phyloP scores from a whole-genome alignment of 768 basidiomycete genomes.

The Myochromella boudieri region DNA sequence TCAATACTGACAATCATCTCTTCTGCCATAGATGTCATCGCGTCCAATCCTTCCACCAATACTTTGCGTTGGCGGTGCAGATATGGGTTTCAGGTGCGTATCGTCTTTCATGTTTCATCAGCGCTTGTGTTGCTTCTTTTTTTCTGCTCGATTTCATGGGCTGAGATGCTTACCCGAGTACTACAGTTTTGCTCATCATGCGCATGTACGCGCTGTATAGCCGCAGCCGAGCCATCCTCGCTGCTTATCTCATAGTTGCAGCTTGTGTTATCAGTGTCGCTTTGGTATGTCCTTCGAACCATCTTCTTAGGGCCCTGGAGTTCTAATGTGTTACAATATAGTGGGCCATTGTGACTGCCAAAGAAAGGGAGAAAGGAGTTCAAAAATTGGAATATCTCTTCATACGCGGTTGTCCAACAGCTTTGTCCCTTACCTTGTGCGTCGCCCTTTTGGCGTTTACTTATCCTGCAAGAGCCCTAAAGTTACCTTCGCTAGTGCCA shows the following conservation, averaged over 20 bases:
- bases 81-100: conserved; percentile 14
- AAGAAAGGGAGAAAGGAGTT: conserved; percentile 6
- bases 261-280: conserved; percentile 24
- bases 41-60: conserved; percentile 17
- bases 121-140: background rate
- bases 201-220: conserved; percentile 44
- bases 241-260: conserved; percentile 24
- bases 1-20: conserved; percentile 1
- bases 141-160: background rate
- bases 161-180: no score
- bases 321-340: conserved; percentile 9
- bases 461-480: no score
- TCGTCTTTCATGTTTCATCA: background rate
- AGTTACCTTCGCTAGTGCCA: conserved; percentile 3
- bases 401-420: conserved; percentile 22
- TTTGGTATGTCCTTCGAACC: conserved; percentile 29
- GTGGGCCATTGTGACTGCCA: conserved; percentile 27
- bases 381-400: conserved; percentile 13
- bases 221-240: conserved; percentile 30
- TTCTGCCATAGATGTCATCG: conserved; percentile 10
- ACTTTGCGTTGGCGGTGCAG: conserved; percentile 16
- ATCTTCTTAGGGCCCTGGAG: background rate
- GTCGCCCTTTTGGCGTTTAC: conserved; percentile 3
- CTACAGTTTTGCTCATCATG: conserved; percentile 35
- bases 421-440: conserved; percentile 22